Percentiles rank a stretch among this genome's conserved stretches.
These are phyloP conservation scores for Priceomyces castillae DNA, from an alignment of 805 yeast genomes.

Conservation along the genomic window DNA sequence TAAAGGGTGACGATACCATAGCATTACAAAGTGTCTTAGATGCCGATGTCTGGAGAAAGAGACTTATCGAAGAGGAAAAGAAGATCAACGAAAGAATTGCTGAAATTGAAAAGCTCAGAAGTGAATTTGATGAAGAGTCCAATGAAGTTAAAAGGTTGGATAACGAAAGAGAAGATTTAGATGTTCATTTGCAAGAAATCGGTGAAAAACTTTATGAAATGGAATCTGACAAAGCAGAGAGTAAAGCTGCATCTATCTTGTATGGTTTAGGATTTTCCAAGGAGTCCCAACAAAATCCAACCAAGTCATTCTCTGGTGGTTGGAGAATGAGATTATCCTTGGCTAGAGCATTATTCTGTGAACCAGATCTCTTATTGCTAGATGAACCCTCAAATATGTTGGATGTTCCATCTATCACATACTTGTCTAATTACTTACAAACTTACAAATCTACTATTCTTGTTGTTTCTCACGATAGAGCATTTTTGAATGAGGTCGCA, in stretches of 20 bases:
- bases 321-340: conserved; percentile 99
- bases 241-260: conserved; percentile 91
- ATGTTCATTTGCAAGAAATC: conserved; percentile 71
- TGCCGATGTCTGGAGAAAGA: conserved; percentile 99
- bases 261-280: conserved; percentile 91
- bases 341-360: conserved; percentile 96
- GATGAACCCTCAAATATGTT: conserved; percentile 99
- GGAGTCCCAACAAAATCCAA: conserved; percentile 78
- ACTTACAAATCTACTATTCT: conserved; percentile 88
- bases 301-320: conserved; percentile 97
- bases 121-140: conserved; percentile 73
- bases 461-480: conserved; percentile 97
- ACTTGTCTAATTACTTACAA: conserved; percentile 84
- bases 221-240: conserved; percentile 97
- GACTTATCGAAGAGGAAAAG: conserved; percentile 70
- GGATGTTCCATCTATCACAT: conserved; percentile 99
- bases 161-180: conserved; percentile 86
- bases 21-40: conserved; percentile 96
- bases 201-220: conserved; percentile 82
- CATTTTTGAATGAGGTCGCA: conserved; percentile 95
- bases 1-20: conserved; percentile 85
- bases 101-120: conserved; percentile 68
- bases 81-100: conserved; percentile 69
- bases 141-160: conserved; percentile 76
- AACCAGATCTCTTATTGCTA: conserved; percentile 86